These are phyloP conservation scores for Cyclotella sp. DNA, from an alignment of 108 stramenopile species.

Conservation along the genomic window DNA sequence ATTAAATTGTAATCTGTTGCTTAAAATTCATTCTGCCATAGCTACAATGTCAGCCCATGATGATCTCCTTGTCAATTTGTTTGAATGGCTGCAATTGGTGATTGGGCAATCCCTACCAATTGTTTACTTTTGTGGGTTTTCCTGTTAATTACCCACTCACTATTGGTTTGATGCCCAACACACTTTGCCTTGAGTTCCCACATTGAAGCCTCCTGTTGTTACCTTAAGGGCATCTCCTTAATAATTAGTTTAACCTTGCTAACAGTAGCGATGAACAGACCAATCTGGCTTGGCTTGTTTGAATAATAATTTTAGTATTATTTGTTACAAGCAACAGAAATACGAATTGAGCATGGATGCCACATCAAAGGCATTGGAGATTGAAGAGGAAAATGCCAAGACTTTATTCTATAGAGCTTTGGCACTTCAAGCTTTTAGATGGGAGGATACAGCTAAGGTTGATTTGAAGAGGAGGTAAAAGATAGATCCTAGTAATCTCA, in stretches of 20 bases:
- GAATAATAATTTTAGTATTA: constrained; percentile 84
- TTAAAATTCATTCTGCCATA: too few relatives aligned
- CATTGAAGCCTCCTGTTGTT: constrained; percentile 70
- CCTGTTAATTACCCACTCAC: too few relatives aligned
- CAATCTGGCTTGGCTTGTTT: constrained; percentile 67
- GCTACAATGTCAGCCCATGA: too few relatives aligned
- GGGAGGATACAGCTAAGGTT: constrained; percentile 56
- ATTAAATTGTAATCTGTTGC: too few relatives aligned
- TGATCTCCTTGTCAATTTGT: too few relatives aligned
- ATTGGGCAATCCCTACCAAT: too few relatives aligned
- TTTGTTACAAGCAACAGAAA: constrained; percentile 80
- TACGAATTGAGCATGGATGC: constrained; percentile 60
- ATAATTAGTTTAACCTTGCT: constrained; percentile 70
- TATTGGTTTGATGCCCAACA: too few relatives aligned
- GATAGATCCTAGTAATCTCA: constrained; percentile 62
- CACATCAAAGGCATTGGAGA: constrained; percentile 69
- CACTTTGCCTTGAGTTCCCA: constrained; percentile 69
- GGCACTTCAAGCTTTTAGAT: constrained; percentile 66
- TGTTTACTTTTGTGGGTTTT: too few relatives aligned
- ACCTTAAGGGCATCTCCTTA: constrained; percentile 69
- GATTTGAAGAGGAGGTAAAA: constrained; percentile 69
- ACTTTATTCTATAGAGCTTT: constrained; percentile 81
- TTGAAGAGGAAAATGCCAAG: constrained; percentile 82
- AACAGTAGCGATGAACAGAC: constrained; percentile 80
- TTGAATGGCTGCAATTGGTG: too few relatives aligned